Evolutionary conservation across 2,329 filamentous ascomycete species (phyloP), one percentile per base, ranked within the genome.

Genomic region (Talaromyces sp.): DNA sequence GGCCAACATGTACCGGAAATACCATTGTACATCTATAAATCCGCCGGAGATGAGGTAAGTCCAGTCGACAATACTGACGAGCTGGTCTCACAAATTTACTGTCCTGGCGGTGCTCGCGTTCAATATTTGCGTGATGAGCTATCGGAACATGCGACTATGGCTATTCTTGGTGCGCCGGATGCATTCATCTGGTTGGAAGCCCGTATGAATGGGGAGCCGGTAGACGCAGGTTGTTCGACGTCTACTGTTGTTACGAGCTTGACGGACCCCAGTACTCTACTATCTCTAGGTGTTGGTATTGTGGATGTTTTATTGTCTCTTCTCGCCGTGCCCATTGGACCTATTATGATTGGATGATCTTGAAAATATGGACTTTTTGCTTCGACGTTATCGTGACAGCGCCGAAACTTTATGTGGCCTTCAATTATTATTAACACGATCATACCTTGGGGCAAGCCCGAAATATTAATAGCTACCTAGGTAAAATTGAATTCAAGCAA

Each of bases 11-110:
- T 77, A 0, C 83, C 83, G 0, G 66, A 73, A 11, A 82, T 84
- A 70, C 83, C 83, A 0, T 61, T 85, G 7, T 82, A 82, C 66
- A 70, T 83, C 3, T 85, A 85, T 71, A 85, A 85, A 66, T 80
- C 82, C 0, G 76, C 81, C 19, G 65, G 70, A 2, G 83, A 86
- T 43, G 78, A 84, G 62, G 72, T 83, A 59, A 80, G 77, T 8
- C 72, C 75, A 3, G 73, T 83, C 3, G 72, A 68, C 4, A 78
- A 81, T 35, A 83, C 79, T 2, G 82, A 85, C 62, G 72, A 66
- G 0, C 68, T 84, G 19, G 76, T 83, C 0, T 62, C 74, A 0
- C 10, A 45, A 16, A 68, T 71, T 14, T 69, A 71, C 16, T 84
- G 82, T 63, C 67, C 62, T 0, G 72, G 69, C 3, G 79, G 79